Evolutionary conservation across 2,329 filamentous ascomycete genomes (phyloP), one percentile per base, ranked within the genome.

Genomic region (Colletotrichum orchidophilum): DNA sequence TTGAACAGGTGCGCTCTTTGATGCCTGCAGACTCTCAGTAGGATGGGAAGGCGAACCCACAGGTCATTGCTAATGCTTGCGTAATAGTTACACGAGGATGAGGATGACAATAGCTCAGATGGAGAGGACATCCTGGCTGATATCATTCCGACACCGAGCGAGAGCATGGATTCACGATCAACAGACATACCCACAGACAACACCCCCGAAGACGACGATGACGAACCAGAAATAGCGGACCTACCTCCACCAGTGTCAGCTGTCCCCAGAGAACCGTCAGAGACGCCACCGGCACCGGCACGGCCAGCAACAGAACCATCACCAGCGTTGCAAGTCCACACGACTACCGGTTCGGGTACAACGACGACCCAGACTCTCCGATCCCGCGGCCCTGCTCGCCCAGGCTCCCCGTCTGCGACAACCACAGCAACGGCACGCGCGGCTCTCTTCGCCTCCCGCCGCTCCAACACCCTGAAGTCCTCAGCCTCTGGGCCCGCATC

Each of bases 71-170:
- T 33, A 83, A 85, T 26, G 80, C 78, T 35, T 5, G 35, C 33
- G 50, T 12, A 15, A 31, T 15, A 79, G 80, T 35, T 76, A 75
- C 33, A 81, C 9, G 80, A 81, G 5, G 81, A 80, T 1, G 80
- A 83, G 7, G 79, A 83, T 24, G 83, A 83, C 59, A 83, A 83
- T 70, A 85, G 85, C 26, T 86, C 84, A 4, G 87, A 88, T 13
- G 88, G 83, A 46, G 89, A 91, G 76, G 89, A 91, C 73, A 80
- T 91, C 2, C 77, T 91, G 18, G 85, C 83, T 50, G 83, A 85
- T 65, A 83, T 91, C 67, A 87, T 88, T 61, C 83, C 83, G 63
- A 90, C 86, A 1, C 87, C 86, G 1, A 88, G 85, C 77, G 85
- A 87, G 75, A 88, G 86, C 76, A 79, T 84, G 58, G 84, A 85